Percentiles rank a stretch among this genome's conserved stretches.
phyloP scores from a whole-genome alignment of 2,329 filamentous ascomycete species.

The Penicillium sp. region DNA sequence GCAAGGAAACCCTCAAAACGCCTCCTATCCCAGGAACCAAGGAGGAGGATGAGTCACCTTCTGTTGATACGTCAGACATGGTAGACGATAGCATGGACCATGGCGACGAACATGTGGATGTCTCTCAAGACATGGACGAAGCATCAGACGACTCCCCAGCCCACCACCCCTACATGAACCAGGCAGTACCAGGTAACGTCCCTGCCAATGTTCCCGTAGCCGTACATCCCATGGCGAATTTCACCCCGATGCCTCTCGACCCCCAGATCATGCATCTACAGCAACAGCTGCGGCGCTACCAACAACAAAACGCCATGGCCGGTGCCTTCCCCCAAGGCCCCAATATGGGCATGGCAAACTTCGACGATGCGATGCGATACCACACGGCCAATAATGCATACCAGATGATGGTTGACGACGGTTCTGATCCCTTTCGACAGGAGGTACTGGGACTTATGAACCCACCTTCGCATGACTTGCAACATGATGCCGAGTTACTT shows the following conservation, averaged over 20 bases:
- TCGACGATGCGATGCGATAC: constrained; percentile 41
- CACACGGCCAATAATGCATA: constrained; percentile 39
- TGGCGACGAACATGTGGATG: constrained; percentile 9
- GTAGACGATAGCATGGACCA: constrained; percentile 18
- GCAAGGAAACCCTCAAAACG: constrained; percentile 74
- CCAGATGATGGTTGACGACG: constrained; percentile 45
- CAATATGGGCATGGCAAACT: constrained; percentile 33
- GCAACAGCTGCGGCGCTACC: constrained; percentile 44
- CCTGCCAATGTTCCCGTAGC: constrained; percentile 38
- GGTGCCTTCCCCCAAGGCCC: constrained; percentile 36
- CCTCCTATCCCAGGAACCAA: constrained; percentile 37
- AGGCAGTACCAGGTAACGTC: constrained; percentile 22
- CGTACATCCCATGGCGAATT: constrained; percentile 42
- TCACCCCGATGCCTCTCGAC: constrained; percentile 58
- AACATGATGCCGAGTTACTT: constrained; percentile 43
- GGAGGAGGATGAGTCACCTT: constrained; percentile 26
- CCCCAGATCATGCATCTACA: constrained; percentile 60
- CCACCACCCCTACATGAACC: constrained; percentile 35
- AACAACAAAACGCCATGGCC: constrained; percentile 38
- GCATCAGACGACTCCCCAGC: constrained; percentile 24
- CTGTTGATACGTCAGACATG: constrained; percentile 15
- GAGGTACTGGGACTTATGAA: constrained; percentile 42
- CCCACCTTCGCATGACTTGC: constrained; percentile 39
- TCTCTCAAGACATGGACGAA: constrained; percentile 24
- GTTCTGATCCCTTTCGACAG: constrained; percentile 39